Conservation (phyloP, 768 basidiomycete species). For the Phylloporus sp. region DNA sequence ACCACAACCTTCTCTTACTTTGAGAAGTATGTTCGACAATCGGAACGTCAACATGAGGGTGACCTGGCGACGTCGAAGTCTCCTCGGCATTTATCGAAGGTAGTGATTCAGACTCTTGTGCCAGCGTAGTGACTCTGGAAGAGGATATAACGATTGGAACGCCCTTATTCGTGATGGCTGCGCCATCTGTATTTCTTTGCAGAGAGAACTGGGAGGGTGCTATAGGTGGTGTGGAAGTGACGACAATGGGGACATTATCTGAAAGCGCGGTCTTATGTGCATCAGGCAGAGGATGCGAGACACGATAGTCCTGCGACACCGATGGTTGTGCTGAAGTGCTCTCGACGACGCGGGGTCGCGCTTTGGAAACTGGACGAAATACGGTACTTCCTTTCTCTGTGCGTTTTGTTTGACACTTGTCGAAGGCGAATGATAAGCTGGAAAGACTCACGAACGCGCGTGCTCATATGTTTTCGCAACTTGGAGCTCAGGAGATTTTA, state of each 20-base stretch:
- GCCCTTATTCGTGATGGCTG: constrained; percentile 1
- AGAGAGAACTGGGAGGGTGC: constrained; percentile 8
- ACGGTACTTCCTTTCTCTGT: constrained; percentile 68
- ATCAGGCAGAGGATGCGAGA: constrained; percentile 9
- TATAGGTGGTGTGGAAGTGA: constrained; percentile 2
- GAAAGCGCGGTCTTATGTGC: not conserved
- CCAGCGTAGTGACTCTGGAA: constrained; percentile 8
- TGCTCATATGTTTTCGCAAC: constrained; percentile 35
- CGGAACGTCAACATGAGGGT: constrained; percentile 18
- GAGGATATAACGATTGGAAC: constrained; percentile 20
- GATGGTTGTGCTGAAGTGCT: constrained; percentile 14
- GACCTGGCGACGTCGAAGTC: not conserved
- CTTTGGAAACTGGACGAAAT: constrained; percentile 63
- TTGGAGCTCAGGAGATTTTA: constrained; percentile 1
- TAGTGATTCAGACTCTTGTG: constrained; percentile 1
- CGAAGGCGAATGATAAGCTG: not conserved
- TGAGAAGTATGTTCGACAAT: constrained; percentile 8
- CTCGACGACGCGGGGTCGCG: constrained; percentile 41
- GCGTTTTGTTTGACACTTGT: not conserved
- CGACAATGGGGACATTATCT: not conserved
- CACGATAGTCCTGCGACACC: constrained; percentile 11
- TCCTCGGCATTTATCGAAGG: constrained; percentile 1
- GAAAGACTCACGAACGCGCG: constrained; percentile 55
- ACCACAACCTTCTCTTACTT: constrained; percentile 19
- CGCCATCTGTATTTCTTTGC: constrained; percentile 2